Evolutionary conservation across 176 grass and related monocot genomes (phyloP), one percentile per base, ranked within the genome.

Genomic region (Oryza rufipogon): DNA sequence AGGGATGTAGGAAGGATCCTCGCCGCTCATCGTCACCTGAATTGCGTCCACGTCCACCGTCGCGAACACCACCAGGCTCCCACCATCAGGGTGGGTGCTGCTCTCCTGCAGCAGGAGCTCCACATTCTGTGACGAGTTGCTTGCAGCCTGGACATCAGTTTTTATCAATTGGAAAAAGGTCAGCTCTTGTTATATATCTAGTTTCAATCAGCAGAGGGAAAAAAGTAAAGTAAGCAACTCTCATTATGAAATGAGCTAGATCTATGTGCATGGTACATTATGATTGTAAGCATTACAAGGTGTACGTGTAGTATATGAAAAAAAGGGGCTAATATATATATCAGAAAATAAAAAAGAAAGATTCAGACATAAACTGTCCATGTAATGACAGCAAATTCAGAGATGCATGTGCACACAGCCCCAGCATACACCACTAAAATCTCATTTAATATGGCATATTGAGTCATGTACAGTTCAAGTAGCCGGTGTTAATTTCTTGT

Each of bases 81-180:
- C 97, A 2, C 93, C 93, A 63, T 87, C 45, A 39, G 88, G 81
- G 81, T 99, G 97, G 39, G 86, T 96, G 81, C 93, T 99, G 90
- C 91, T 99, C 86, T 99, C 97, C 86, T 99, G 97, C 81, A 99
- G 87, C 78, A 99, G 91, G 52, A 99, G 97, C 75, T 95, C 97
- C 68, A 99, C 93, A 68, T 95, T 96, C 81, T 99, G 97, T 9
- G 97, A 92, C 15, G 97, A 99, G 84, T 94, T 99, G 79, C 91
- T 96, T 78, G 97, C 91, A 56, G 97, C 90, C 97, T 99, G 86
- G 66, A 20, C 5, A 38, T 38, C 36, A 2, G 16, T 56, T 30
- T 83, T 79, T 54, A 44, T 75, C 52, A 42, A 23, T n/a, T 38
- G 34, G 42, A 70, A 33, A 58, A 74, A 64, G n/a, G n/a, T 81